Conservation (phyloP, 352 stramenopile species). For the Phytophthora idaei region DNA sequence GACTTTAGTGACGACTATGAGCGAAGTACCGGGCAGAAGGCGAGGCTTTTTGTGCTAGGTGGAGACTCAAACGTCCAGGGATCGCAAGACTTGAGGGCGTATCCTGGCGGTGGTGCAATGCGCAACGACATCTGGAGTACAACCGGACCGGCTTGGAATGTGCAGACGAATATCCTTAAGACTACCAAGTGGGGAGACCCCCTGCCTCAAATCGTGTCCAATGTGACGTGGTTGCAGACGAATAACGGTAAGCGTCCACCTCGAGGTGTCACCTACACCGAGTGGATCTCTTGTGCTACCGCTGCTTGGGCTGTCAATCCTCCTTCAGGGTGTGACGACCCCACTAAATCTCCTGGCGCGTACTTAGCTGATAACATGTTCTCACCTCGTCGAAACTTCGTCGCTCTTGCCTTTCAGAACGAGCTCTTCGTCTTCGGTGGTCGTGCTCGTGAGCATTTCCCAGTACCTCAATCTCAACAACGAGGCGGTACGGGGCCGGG, state of each 20-base stretch:
- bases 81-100: slow-evolving; percentile 70
- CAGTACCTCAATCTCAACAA: slow-evolving; percentile 54
- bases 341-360: slow-evolving; percentile 57
- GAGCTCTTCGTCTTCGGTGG: slow-evolving; percentile 69
- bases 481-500: slow-evolving; percentile 42
- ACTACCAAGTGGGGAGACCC: slow-evolving; percentile 74
- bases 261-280: slow-evolving; percentile 53
- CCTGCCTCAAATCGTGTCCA: slow-evolving; percentile 68
- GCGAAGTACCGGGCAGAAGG: slow-evolving; percentile 46
- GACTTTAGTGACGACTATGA: slow-evolving; percentile 63
- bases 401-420: slow-evolving; percentile 60
- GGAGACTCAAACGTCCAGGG: slow-evolving; percentile 75
- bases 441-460: slow-evolving; percentile 63
- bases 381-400: slow-evolving; percentile 72
- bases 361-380: slow-evolving; percentile 86
- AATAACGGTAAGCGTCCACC: slow-evolving; percentile 75
- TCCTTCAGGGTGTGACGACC: slow-evolving; percentile 61
- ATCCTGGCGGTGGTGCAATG: slow-evolving; percentile 65
- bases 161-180: slow-evolving; percentile 64
- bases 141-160: slow-evolving; percentile 59
- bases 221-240: slow-evolving; percentile 74
- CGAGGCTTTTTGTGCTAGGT: slow-evolving; percentile 71
- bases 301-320: slow-evolving; percentile 56
- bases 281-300: slow-evolving; percentile 71
- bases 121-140: slow-evolving; percentile 81